Conservation (phyloP, 371 early-diverging fungal species). For the Thermomucor indicae-seudaticae region DNA sequence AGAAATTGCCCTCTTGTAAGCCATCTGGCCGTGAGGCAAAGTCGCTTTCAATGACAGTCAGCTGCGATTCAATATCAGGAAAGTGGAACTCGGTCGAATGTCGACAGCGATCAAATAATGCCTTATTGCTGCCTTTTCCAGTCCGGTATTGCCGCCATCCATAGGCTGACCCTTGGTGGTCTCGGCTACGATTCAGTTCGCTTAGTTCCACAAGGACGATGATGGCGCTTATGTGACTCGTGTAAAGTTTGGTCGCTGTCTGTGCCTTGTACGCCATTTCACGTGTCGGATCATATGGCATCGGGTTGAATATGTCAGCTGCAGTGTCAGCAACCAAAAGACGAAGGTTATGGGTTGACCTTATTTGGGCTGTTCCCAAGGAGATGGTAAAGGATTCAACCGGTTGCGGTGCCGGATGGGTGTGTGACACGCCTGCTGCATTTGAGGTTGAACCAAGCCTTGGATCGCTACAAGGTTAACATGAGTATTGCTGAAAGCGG, state of each 20-base stretch:
- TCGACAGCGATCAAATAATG: slow-evolving; percentile 62
- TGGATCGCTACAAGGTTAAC: slow-evolving; percentile 3
- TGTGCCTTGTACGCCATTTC: slow-evolving; percentile 69
- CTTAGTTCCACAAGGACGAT: slow-evolving; percentile 56
- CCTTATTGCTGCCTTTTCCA: slow-evolving; percentile 63
- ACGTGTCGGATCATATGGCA: slow-evolving; percentile 41
- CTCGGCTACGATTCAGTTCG: slow-evolving; percentile 36
- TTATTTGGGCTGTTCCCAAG: slow-evolving; percentile 70
- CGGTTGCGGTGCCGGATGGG: slow-evolving; percentile 31
- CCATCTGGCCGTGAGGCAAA: slow-evolving; percentile 26
- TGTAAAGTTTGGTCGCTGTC: slow-evolving; percentile 66
- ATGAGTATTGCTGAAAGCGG: not conserved
- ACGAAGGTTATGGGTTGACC: slow-evolving; percentile 66
- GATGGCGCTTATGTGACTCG: slow-evolving; percentile 59
- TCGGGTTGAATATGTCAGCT: slow-evolving; percentile 47
- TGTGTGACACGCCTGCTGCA: slow-evolving; percentile 1
- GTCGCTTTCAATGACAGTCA: slow-evolving; percentile 51
- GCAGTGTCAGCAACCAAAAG: slow-evolving; percentile 51
- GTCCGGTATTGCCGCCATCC: slow-evolving; percentile 56
- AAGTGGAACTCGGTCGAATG: slow-evolving; percentile 79
- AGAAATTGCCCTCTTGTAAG: slow-evolving; percentile 64
- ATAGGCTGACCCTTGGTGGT: slow-evolving; percentile 7
- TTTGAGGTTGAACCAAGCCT: slow-evolving; percentile 2
- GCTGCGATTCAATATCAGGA: slow-evolving; percentile 62
- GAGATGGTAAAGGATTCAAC: slow-evolving; percentile 74